Evolutionary conservation across 768 basidiomycete species (phyloP), one percentile per base, ranked within the genome.

Genomic region (Auricularia auricula-judae): DNA sequence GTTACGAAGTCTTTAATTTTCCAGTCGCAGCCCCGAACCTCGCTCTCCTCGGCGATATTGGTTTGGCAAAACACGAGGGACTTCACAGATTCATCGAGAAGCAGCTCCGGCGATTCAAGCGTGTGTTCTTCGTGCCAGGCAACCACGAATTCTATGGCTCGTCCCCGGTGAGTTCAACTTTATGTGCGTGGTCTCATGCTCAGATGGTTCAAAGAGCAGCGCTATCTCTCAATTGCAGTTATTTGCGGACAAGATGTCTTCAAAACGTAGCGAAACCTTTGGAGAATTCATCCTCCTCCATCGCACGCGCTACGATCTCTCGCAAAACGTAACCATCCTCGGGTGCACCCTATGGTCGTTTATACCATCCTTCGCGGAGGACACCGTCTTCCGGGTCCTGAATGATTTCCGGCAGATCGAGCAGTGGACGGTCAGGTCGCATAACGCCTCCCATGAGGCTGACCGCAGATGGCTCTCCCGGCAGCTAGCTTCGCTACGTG

Each of bases 281-380:
- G 74, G 74, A 1, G 67, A 67, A n/a, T 76, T 76, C 68, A 66
- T 78, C 23, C 67, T 74, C 47, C 71, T 78, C 10, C 64, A 76
- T 64, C 72, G 72, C 44, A 74, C 71, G 21, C 74, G 76, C 36
- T 68, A 73, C 67, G 75, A 78, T 62, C 59, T 77, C 21, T 70
- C 73, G 3, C 66, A 70, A 4, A 71, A 64, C 1, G 54, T 76
- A 12, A 77, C 76, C 34, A 69, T 79, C 33, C 75, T 78, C 16
- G 78, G 77, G 2, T 79, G 77, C 69, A 79, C 78, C 2, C 73
- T 79, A 34, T 79, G 77, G 76, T 71, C 75, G 4, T 60, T 62
- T 7, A 71, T 76, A 47, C 69, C 74, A 65, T 70, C 72, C 0
- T 70, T 69, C 21, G 68, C 72, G 36, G 63, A 70, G 21, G 70